Percentiles rank a stretch among this genome's conserved stretches.
Evolutionary conservation across 2,329 filamentous ascomycete genomes (phyloP).

Genomic region (Cladosporium austrohemisphaericum): DNA sequence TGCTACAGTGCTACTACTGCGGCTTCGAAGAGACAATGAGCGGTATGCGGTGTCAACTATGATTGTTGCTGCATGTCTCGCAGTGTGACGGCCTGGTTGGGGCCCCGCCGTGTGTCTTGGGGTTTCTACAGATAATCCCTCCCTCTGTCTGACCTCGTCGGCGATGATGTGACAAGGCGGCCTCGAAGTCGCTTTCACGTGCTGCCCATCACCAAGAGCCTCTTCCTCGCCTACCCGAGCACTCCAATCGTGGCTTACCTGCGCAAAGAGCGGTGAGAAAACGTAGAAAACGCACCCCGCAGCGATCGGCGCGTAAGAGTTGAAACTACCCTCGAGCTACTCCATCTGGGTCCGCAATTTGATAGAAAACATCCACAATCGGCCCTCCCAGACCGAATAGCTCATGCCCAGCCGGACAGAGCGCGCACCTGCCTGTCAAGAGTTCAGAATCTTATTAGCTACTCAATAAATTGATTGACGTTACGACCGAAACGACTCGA

Average conservation of each 20-base stretch:
- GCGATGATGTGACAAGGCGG: slow-evolving; percentile 3
- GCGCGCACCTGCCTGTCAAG: slow-evolving; percentile 5
- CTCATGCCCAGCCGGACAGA: slow-evolving; percentile 9
- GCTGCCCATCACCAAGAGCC: slow-evolving; percentile 5
- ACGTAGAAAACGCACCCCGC: slow-evolving; percentile 12
- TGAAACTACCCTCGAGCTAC: slow-evolving; percentile 1
- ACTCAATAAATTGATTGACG: not conserved
- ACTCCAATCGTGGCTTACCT: slow-evolving; percentile 4
- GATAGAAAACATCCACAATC: slow-evolving; percentile 1
- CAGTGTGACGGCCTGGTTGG: slow-evolving; percentile 6
- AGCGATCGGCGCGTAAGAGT: slow-evolving; percentile 12
- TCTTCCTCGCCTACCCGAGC: not conserved
- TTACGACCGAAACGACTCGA: not conserved
- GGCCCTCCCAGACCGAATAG: slow-evolving; percentile 10
- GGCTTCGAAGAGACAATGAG: slow-evolving; percentile 3
- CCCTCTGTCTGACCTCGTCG: slow-evolving; percentile 12
- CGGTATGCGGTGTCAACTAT: slow-evolving; percentile 12
- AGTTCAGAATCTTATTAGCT: not conserved
- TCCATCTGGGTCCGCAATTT: slow-evolving; percentile 5
- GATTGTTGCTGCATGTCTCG: slow-evolving; percentile 13
- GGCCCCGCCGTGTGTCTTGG: slow-evolving; percentile 4
- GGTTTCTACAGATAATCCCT: not conserved
- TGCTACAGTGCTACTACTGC: slow-evolving; percentile 3
- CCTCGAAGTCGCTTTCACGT: not conserved
- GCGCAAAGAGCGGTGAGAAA: slow-evolving; percentile 14